These are phyloP conservation scores for Pseudopithomyces maydicus DNA, from an alignment of 2,329 filamentous ascomycete genomes.

Conservation along the genomic window DNA sequence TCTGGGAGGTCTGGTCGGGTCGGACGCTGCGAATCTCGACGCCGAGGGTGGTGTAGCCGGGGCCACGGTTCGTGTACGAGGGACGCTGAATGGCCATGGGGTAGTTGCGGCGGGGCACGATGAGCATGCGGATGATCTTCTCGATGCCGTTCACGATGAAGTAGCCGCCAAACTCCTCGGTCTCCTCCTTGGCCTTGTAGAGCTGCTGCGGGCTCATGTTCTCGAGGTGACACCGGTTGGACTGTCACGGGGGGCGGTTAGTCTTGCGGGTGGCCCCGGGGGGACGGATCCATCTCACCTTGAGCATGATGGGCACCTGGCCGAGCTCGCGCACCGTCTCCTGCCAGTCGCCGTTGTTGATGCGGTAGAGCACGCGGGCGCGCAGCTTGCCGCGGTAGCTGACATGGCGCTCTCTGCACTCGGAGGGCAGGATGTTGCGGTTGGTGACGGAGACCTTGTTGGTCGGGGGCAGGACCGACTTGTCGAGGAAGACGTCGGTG, in stretches of 20 bases:
- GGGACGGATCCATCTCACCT: constrained; percentile 58
- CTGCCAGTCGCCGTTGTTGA: constrained; percentile 85
- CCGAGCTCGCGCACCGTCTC: constrained; percentile 86
- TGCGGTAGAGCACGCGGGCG: constrained; percentile 79
- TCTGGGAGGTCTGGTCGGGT: constrained; percentile 97
- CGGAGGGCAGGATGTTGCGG: constrained; percentile 85
- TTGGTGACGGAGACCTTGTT: constrained; percentile 83
- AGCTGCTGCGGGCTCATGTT: constrained; percentile 81
- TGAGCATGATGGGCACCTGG: constrained; percentile 90
- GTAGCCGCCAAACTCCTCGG: constrained; percentile 94
- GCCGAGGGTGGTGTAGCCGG: constrained; percentile 86
- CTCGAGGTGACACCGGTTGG: constrained; percentile 88
- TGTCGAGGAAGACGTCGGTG: constrained; percentile 81
- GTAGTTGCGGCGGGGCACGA: constrained; percentile 89
- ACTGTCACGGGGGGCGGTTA: constrained; percentile 57
- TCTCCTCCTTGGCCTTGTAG: constrained; percentile 88
- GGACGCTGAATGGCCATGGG: constrained; percentile 92
- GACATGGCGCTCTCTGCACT: constrained; percentile 91
- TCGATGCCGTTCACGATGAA: constrained; percentile 98
- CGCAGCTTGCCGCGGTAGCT: constrained; percentile 88
- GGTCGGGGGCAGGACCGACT: constrained; percentile 74
- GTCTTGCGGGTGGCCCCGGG: constrained; percentile 18
- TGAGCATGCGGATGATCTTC: constrained; percentile 91
- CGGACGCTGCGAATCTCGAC: constrained; percentile 90
- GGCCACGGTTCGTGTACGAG: constrained; percentile 86